Base-by-base conservation (phyloP, 1,139 yeast species). In the Suhomyces choctaworum region DNA sequence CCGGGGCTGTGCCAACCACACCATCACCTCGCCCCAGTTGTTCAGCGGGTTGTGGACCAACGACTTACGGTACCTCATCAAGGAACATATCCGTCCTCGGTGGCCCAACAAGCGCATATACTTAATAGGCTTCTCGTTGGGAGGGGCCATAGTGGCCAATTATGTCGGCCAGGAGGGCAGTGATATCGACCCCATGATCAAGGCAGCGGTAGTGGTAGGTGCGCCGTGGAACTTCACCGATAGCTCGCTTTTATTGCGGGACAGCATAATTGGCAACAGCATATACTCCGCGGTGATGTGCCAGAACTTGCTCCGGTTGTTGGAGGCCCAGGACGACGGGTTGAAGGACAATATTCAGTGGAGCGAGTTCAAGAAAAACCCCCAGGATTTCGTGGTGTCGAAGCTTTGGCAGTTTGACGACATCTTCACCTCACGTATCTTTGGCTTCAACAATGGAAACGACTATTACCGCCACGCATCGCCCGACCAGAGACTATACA, bases 141-240 rank as follows among this genome's bases (percentile, higher is more conserved):
- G 97, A n/a, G 92, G 88, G 1, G 77, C 85, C 1, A 73, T 88
- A 40, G 63, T 88, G 40, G 75, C 86, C 22, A 89, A 90, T 56
- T 89, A 83, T 56, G 58, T 90, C 25, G 96, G 95, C 22, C 82
- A 79, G 51, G 83, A 82, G 48, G 82, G 78, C 15, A 73, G 65
- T 2, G 39, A 34, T 3, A 49, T 50, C 15, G 53, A 58, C 42
- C 40, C 57, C 4, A 64, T 68, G 38, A 67, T 77, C 35, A 70
- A 67, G 42, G 76, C 73, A 8, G 76, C 77, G 0, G 66, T 74
- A 11, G 64, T 72, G 7, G 54, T 78, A 52, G 86, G 88, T 7
- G 76, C 81, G 44, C 96, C 96, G 10, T 90, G 96, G 96, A 95
- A 88, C 56, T 65, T 90, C 62, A 63, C 68, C 17, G 75, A 73